A percentile compares a stretch with the other conserved stretches of the same genome.
phyloP scores from a whole-genome alignment of 148 eudicot species.

The Heliosperma pusillum region DNA sequence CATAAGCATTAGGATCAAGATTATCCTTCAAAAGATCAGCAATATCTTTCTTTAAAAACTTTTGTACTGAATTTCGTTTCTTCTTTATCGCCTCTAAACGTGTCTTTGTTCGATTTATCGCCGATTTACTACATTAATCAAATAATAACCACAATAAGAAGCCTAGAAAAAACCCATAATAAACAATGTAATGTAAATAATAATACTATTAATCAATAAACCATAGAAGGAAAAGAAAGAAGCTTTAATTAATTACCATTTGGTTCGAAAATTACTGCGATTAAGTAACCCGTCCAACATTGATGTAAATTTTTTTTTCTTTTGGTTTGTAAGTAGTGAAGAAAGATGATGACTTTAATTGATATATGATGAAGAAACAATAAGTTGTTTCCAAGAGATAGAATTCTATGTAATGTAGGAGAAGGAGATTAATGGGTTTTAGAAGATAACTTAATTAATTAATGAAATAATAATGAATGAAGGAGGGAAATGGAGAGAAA shows the following conservation, averaged over 20 bases:
- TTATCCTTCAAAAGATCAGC: conserved; percentile 60
- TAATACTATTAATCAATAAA: too few relatives aligned
- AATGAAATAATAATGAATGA: not conserved
- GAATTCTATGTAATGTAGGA: not conserved
- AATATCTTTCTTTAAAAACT: conserved; percentile 67
- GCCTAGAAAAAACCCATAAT: not conserved
- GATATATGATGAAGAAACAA: not conserved
- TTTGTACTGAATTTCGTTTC: conserved; percentile 81
- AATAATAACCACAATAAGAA: not conserved
- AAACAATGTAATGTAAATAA: not conserved
- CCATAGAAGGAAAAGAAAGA: not conserved
- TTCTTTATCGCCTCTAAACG: conserved; percentile 58
- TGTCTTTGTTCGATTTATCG: conserved; percentile 42
- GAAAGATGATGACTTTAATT: not conserved
- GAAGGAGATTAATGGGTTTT: not conserved
- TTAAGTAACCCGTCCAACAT: conserved; percentile 54
- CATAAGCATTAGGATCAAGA: conserved; percentile 68
- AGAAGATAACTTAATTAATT: too few relatives aligned
- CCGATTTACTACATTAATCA: conserved; percentile 52
- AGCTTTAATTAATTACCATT: conserved; percentile 44
- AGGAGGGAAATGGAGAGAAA: not conserved
- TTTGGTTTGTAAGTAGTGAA: not conserved
- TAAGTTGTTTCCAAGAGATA: too few relatives aligned
- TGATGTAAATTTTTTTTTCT: not conserved
- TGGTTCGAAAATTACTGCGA: conserved; percentile 57